These are phyloP conservation scores for Candida xiaguanensis DNA, from an alignment of 805 yeast species.

Conservation along the genomic window DNA sequence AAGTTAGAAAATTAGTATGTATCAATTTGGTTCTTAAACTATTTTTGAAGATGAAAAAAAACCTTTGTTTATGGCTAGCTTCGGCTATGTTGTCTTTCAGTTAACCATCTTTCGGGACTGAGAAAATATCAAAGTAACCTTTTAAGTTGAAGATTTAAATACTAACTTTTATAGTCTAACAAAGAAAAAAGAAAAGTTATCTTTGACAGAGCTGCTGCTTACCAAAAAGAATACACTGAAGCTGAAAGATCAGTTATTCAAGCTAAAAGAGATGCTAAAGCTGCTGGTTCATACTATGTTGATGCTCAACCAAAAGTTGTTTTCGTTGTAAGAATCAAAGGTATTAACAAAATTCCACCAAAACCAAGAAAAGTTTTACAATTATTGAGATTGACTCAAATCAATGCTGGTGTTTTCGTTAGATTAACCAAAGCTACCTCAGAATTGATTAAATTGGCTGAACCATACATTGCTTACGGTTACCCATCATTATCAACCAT, in stretches of 20 bases:
- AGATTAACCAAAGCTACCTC: slow-evolving; percentile 93
- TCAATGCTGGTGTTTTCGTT: slow-evolving; percentile 93
- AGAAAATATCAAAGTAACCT: slow-evolving; percentile 23
- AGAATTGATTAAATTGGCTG: slow-evolving; percentile 89
- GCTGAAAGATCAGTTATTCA: slow-evolving; percentile 84
- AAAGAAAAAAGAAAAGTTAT: slow-evolving; percentile 61
- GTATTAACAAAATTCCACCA: slow-evolving; percentile 98
- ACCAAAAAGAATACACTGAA: slow-evolving; percentile 90
- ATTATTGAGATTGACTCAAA: slow-evolving; percentile 88
- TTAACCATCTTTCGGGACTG: slow-evolving; percentile 90
- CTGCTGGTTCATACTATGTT: slow-evolving; percentile 90
- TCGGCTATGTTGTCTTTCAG: slow-evolving; percentile 67
- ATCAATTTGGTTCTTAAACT: slow-evolving; percentile 11
- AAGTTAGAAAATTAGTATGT: slow-evolving; percentile 80
- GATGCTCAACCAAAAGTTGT: slow-evolving; percentile 93
- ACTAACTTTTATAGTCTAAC: slow-evolving; percentile 40
- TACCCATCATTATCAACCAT: slow-evolving; percentile 91
- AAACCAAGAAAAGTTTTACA: slow-evolving; percentile 99
- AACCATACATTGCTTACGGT: slow-evolving; percentile 97
- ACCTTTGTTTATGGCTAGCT: slow-evolving; percentile 59
- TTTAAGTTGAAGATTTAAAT: slow-evolving; percentile 9
- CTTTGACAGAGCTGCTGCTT: slow-evolving; percentile 94
- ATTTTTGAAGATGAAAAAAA: slow-evolving; percentile 50
- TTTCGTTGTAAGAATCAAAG: slow-evolving; percentile 97
- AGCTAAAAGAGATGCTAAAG: slow-evolving; percentile 92